Percentiles rank a stretch among this genome's conserved stretches.
phyloP scores from a whole-genome alignment of 2,329 filamentous ascomycete species.

The Dothideomycetes sp. region DNA sequence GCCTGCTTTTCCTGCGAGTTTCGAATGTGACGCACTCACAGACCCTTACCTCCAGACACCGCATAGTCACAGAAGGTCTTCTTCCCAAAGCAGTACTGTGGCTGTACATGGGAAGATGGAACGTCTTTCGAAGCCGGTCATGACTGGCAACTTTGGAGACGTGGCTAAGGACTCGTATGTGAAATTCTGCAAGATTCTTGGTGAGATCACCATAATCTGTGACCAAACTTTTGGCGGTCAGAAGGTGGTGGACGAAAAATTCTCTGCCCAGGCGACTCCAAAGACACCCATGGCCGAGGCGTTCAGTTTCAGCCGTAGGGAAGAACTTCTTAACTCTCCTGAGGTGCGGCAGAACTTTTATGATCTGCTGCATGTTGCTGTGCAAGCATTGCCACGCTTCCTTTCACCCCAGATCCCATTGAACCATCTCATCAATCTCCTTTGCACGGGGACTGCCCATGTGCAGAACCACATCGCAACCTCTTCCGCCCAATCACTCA shows the following conservation, averaged over 20 bases:
- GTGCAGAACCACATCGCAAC: slow-evolving; percentile 84
- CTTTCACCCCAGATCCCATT: slow-evolving; percentile 84
- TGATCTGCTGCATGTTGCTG: slow-evolving; percentile 86
- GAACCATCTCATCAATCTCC: slow-evolving; percentile 82
- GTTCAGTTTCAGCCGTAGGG: slow-evolving; percentile 78
- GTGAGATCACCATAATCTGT: slow-evolving; percentile 91
- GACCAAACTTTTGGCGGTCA: slow-evolving; percentile 96
- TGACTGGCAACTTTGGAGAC: slow-evolving; percentile 55
- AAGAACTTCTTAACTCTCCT: slow-evolving; percentile 59
- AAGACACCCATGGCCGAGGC: slow-evolving; percentile 94
- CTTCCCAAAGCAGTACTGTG: slow-evolving; percentile 21
- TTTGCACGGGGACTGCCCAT: slow-evolving; percentile 94
- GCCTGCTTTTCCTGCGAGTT: slow-evolving; percentile 73
- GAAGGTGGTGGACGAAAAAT: slow-evolving; percentile 90
- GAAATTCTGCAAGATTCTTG: slow-evolving; percentile 87
- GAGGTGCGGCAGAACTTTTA: slow-evolving; percentile 94
- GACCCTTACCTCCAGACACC: slow-evolving; percentile 26
- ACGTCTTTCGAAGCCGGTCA: slow-evolving; percentile 53
- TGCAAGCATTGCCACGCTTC: slow-evolving; percentile 91
- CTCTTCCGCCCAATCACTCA: slow-evolving; percentile 85
- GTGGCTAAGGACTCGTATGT: slow-evolving; percentile 75
- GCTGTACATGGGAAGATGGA: slow-evolving; percentile 44
- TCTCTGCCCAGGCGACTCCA: slow-evolving; percentile 68
- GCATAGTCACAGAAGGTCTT: slow-evolving; percentile 22
- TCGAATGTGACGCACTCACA: slow-evolving; percentile 33